Evolutionary conservation across 768 basidiomycete species (phyloP), one percentile per base, ranked within the genome.

Genomic region (Lentinula edodes): DNA sequence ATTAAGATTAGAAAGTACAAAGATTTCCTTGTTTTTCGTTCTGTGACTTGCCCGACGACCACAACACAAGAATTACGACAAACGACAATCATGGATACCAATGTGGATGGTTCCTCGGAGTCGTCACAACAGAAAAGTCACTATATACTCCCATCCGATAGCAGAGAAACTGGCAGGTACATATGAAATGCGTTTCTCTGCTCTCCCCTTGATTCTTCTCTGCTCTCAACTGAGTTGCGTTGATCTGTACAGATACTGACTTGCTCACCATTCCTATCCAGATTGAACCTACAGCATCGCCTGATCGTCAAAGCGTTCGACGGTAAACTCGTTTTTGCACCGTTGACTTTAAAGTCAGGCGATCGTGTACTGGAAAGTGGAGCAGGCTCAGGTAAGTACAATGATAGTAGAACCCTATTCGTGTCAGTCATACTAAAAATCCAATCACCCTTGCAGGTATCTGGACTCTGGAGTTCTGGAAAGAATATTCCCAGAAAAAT

Each of bases 311-410:
- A 41, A 28, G 55, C 55, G 8, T 56, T 56, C 39, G 23, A 43
- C 1, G 23, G 32, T 20, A 9, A n/a, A 43, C 39, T 56, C 18
- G 8, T 41, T 1, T 23, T 34, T 18, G 41, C 41, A 4, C 55
- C 55, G 15, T 12, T 43, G 6, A 16, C 28, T 39, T 32, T 56
- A 0, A 41, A 56, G 28, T n/a, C 55, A 4, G 28, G 28, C 3
- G 55, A 56, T 56, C 38, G 55, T 42, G 41, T 56, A 20, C 41
- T 56, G 5, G 55, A 56, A 43, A 56, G 55, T 16, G 55, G 39
- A 13, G 55, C 55, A 32, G 55, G 55, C 20, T 41, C 55, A 13
- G 55, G 55, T 56, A 54, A 35, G 12, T n/a, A 28, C 6, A 12
- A 6, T 20, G 18, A 9, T 35, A 39, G 15, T 16, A 36, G 9